Evolutionary conservation across 2,329 filamentous ascomycete species (phyloP), one percentile per base, ranked within the genome.

Genomic region (Pleoardoris graminearum): DNA sequence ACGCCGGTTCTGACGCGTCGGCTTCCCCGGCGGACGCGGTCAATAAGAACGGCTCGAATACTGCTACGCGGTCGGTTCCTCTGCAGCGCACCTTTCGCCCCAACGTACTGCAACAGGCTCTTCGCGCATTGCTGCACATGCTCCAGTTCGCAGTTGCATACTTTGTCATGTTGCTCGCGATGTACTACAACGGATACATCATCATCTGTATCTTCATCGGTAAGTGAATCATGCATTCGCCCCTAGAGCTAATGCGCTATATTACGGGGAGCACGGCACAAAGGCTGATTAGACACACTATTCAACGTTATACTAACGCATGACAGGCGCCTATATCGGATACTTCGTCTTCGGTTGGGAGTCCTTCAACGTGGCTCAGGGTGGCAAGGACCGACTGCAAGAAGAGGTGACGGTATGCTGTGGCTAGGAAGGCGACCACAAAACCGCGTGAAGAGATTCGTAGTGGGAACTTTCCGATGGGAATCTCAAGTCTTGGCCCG

Each of bases 101-200:
- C 0, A 87, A 75, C 21, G 19, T 88, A 1, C 59, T 81, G n/a
- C 86, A 94, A 70, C 89, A 93, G 66, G 76, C 80, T 0, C 68
- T 90, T 3, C 81, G 89, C 6, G 86, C 89, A 0, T 60, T 86
- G 5, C 69, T 94, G n/a, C 88, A 93, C 63, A 85, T 86, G 77
- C 50, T 84, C 2, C 87, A 90, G 64, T 92, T 94, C 66, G 85
- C 85, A 0, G 82, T 91, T 1, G 89, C 88, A 1, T 95, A 93
- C 70, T 86, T 93, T 63, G 73, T 93, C 63, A 93, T 94, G 89
- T 72, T 89, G 75, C 67, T 86, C 21, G 83, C 82, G 3, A 86
- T 86, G 83, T 86, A 85, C 61, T 86, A 81, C 69, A 86, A 86
- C 53, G 82, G 77, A 10, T 94, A 91, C 73, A 80, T 94, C 58